Percentiles rank a stretch among this genome's conserved stretches.
Evolutionary conservation across 768 basidiomycete genomes (phyloP).

Genomic region (Crucibulum laeve): DNA sequence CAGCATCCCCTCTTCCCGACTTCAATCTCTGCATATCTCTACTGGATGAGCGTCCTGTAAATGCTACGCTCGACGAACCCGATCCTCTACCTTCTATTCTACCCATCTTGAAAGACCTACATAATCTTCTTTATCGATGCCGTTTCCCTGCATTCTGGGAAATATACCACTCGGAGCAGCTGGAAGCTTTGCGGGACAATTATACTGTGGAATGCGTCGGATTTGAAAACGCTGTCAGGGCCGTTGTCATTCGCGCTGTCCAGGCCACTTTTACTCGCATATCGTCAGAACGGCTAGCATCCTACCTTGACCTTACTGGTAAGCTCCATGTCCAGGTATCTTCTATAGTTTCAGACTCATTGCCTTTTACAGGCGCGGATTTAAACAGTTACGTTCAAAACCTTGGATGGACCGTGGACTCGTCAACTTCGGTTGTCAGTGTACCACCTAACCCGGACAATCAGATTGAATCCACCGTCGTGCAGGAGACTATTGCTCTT

Average conservation of each 20-base stretch:
- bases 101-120: slow-evolving; percentile 61
- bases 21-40: slow-evolving; percentile 93
- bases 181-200: slow-evolving; percentile 75
- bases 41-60: slow-evolving; percentile 68
- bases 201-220: slow-evolving; percentile 82
- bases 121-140: slow-evolving; percentile 74
- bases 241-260: slow-evolving; percentile 73
- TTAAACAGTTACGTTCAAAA: slow-evolving; percentile 57
- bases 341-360: not conserved
- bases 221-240: slow-evolving; percentile 79
- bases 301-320: slow-evolving; percentile 71
- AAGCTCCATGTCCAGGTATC: slow-evolving; percentile 9
- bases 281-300: slow-evolving; percentile 57
- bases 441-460: slow-evolving; percentile 85
- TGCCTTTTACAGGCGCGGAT: slow-evolving; percentile 38
- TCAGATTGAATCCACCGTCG: slow-evolving; percentile 80
- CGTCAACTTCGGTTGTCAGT: slow-evolving; percentile 48
- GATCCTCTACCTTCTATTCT: slow-evolving; percentile 75
- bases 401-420: slow-evolving; percentile 65
- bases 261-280: slow-evolving; percentile 78
- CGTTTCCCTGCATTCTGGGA: slow-evolving; percentile 87
- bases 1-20: slow-evolving; percentile 82
- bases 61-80: slow-evolving; percentile 63
- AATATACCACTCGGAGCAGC: slow-evolving; percentile 62
- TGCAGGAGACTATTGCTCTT: slow-evolving; percentile 79